These are phyloP conservation scores for Glycyrrhiza uralensis DNA, from an alignment of 306 rosid species.

Conservation along the genomic window DNA sequence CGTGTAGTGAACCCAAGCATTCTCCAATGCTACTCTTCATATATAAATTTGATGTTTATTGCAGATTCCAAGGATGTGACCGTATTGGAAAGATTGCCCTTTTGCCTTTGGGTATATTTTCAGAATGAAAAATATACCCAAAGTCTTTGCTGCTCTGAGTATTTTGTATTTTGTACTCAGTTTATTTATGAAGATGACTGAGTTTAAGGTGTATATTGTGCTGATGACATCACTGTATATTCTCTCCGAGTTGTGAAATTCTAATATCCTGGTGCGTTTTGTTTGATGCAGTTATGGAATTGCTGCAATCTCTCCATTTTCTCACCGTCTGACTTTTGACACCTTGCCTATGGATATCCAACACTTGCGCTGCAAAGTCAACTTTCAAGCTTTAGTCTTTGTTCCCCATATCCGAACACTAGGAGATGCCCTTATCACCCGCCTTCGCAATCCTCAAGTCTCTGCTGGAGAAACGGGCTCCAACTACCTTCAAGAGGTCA, in stretches of 20 bases:
- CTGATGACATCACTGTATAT: background rate
- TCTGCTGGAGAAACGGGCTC: constrained; percentile 32
- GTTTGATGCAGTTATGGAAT: constrained; percentile 66
- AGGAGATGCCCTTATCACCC: constrained; percentile 80
- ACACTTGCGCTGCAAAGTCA: constrained; percentile 87
- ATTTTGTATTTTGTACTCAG: background rate
- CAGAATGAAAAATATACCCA: constrained; percentile 1
- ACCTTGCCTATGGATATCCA: constrained; percentile 88
- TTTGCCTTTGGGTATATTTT: background rate
- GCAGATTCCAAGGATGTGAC: background rate
- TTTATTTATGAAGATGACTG: background rate
- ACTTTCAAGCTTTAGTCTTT: constrained; percentile 82
- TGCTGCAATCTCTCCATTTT: constrained; percentile 94
- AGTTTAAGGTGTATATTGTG: background rate
- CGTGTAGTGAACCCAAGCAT: background rate
- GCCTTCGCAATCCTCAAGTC: constrained; percentile 61
- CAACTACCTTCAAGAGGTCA: constrained; percentile 51
- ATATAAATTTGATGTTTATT: background rate
- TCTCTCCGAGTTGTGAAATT: constrained; percentile 5
- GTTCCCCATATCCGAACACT: constrained; percentile 85
- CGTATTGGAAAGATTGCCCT: background rate
- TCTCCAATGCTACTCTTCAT: background rate
- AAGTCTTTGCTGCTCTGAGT: background rate
- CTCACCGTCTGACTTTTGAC: constrained; percentile 92
- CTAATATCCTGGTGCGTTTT: constrained; percentile 7